Base-by-base conservation (phyloP, 1,284 basidiomycete genomes). In the Trichosporon coremiiforme region DNA sequence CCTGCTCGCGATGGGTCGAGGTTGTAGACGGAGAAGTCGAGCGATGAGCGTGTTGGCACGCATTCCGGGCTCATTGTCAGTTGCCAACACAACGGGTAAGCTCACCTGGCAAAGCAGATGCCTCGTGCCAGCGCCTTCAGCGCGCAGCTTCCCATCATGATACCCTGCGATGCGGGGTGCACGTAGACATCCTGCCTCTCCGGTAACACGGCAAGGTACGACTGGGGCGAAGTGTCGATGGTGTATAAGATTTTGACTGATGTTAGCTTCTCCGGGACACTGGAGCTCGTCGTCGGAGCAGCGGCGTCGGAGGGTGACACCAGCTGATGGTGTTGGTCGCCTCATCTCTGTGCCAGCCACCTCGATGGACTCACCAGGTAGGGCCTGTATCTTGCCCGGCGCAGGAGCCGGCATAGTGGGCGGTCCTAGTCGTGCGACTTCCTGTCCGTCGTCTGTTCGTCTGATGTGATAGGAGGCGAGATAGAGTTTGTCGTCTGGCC, bases 241-340 rank as follows among this genome's bases (percentile, higher is more conserved):
- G 73, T 79, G 69, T 82, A 82, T 31, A 81, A 73, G 17, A 82
- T 79, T 72, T 81, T 81, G 73, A 82, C 81, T 82, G 69, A 62
- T 17, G 35, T 60, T n/a, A 60, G 57, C 57, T 60, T 31, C 4
- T 20, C 15, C 3, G 33, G n/a, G n/a, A n/a, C n/a, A n/a, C n/a
- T n/a, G 33, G 4, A 4, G 33, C 33, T 4, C 33, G n/a, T 8
- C 31, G 31, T 1, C 6, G 9, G 6, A 1, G 13, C 20, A 9
- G 13, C 15, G n/a, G 29, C 15, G 25, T 9, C n/a, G n/a, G n/a
- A n/a, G n/a, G n/a, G 55, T 36, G 13, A 2, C 22, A 35, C 2
- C 4, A 57, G 31, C 4, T 45, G 20, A 41, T n/a, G 36, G 63
- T 29, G 35, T 12, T 25, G 64, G 47, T 22, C 50, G 17, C 17